Base-by-base conservation (phyloP, 768 basidiomycete species). In the Boletus coccyginus region DNA sequence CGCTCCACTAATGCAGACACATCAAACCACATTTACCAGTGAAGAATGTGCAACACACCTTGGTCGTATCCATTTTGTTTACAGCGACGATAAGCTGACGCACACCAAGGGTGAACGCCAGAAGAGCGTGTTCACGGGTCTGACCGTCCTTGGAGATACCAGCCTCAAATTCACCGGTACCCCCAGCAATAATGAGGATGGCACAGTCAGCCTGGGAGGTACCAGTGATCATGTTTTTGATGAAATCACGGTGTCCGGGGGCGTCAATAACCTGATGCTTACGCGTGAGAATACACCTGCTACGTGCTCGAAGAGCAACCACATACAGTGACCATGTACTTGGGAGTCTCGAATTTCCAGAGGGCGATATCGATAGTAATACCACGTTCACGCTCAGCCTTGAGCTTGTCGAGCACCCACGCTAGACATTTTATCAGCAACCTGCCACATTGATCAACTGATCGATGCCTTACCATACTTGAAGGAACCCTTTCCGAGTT, bases 221-320 rank as follows among this genome's bases (percentile, higher is more conserved):
- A 85, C 97, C 97, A 61, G 97, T 99, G 76, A 99, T 99, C 95
- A 95, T 97, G 92, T 97, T 99, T 83, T 99, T 99, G 86, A 99
- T 99, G 81, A 99, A 99, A 74, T 99, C 97, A 87, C 97, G 94
- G 77, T 97, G 95, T 73, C 96, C 96, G 46, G 97, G 97, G 75
- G 97, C 97, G 74, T 98, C 97, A 69, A 98, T 98, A 80, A 99
- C 94, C 93, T 92, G 64, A 49, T 59, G 50, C 47, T 60, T 19
- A n/a, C 3, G 21, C 10, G 46, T 51, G 27, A 57, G 54, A 53
- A 46, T 48, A 5, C n/a, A 19, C 45, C 57, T 10, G 21, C 14
- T 33, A 17, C 21, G 11, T 24, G 38, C 21, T 16, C 3, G 21
- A 41, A 46, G 47, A 50, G 38, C 21, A 24, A 46, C 33, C 32